A percentile compares a stretch with the other conserved stretches of the same genome.
Conservation (phyloP, 2,329 filamentous ascomycete genomes). For the Hymenoscyphus albidus region DNA sequence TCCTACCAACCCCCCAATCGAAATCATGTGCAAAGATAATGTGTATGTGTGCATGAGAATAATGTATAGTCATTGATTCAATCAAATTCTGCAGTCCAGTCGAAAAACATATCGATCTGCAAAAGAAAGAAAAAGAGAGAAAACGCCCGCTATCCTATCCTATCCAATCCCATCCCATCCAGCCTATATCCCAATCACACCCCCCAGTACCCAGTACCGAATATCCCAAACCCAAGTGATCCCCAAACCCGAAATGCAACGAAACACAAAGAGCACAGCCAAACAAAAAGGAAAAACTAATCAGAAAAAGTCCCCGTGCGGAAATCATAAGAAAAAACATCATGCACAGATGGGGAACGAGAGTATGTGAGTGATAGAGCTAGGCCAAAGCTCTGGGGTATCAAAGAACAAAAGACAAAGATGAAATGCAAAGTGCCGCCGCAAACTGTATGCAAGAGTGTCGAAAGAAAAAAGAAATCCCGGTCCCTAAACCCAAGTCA, state of each 20-base stretch:
- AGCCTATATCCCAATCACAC: not conserved
- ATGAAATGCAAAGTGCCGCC: constrained; percentile 13
- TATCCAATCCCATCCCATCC: not conserved
- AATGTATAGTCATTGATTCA: no score
- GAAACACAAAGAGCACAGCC: not conserved
- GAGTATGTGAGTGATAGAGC: constrained; percentile 23
- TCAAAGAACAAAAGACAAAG: constrained; percentile 25
- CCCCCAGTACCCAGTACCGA: not conserved
- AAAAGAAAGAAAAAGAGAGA: no score
- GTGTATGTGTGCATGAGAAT: no score
- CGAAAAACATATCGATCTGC: no score
- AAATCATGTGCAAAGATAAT: no score
- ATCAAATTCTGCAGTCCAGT: no score
- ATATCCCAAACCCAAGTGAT: not conserved
- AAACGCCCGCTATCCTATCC: no score
- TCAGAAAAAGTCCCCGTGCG: not conserved
- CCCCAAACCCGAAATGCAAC: not conserved
- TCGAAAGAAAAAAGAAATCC: not conserved
- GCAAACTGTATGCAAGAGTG: not conserved
- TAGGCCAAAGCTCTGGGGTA: constrained; percentile 32
- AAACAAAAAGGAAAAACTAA: no score
- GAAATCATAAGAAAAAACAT: not conserved
- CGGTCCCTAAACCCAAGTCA: not conserved
- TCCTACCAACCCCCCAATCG: no score
- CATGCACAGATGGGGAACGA: constrained; percentile 17